Conservation (phyloP, 768 basidiomycete species). For the Myochromella boudieri region DNA sequence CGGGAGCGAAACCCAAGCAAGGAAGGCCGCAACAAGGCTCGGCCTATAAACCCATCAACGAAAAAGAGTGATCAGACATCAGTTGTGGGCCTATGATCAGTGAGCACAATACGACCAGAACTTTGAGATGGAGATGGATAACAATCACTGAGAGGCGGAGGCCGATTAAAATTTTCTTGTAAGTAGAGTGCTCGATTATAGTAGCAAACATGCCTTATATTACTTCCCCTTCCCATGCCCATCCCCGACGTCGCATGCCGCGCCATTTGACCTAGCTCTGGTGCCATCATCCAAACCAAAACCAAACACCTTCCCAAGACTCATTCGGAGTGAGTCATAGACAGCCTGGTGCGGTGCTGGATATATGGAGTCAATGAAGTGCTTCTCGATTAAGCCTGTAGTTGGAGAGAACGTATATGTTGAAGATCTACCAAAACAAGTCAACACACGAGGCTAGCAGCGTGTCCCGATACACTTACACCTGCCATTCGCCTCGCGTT, state of each 20-base stretch:
- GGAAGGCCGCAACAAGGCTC: too few species aligned
- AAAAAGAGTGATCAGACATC: too few species aligned
- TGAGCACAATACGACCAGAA: too few species aligned
- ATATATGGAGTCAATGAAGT: slow-evolving; percentile 73
- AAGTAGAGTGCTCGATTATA: too few species aligned
- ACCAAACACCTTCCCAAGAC: slow-evolving; percentile 40
- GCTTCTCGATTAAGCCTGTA: slow-evolving; percentile 62
- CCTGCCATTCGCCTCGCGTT: slow-evolving; percentile 64
- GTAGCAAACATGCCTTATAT: too few species aligned
- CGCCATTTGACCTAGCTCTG: neutral
- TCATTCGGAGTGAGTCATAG: slow-evolving; percentile 56
- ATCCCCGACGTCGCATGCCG: neutral
- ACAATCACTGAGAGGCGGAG: too few species aligned
- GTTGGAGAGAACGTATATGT: slow-evolving; percentile 73
- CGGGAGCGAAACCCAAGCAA: too few species aligned
- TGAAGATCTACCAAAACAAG: slow-evolving; percentile 45
- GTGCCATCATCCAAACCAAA: slow-evolving; percentile 3
- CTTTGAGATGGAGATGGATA: too few species aligned
- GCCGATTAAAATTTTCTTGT: too few species aligned
- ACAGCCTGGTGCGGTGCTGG: slow-evolving; percentile 74
- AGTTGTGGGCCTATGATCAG: too few species aligned
- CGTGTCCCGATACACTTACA: slow-evolving; percentile 49
- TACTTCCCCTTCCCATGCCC: neutral
- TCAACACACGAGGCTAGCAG: slow-evolving; percentile 3
- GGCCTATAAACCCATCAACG: too few species aligned